These are phyloP conservation scores for Solanum gracilifrons DNA, from an alignment of 257 asterid genomes.

Conservation along the genomic window DNA sequence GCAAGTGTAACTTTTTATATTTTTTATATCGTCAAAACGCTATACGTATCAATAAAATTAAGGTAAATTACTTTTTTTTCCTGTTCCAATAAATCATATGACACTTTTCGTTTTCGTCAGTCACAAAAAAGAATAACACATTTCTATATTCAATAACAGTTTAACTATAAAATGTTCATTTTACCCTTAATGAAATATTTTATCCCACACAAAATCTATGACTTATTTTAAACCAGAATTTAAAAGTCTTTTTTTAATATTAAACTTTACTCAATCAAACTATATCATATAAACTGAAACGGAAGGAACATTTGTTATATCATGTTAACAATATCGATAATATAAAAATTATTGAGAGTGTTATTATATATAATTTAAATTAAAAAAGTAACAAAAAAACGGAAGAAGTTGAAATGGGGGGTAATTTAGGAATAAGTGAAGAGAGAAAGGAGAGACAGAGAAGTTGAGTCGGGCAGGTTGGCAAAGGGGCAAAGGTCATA, in stretches of 20 bases:
- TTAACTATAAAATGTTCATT: no score
- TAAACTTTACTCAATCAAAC: background rate
- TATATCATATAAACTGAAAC: no score
- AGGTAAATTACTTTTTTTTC: background rate
- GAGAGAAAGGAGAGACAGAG: background rate
- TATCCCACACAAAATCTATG: background rate
- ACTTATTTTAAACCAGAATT: background rate
- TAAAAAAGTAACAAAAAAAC: background rate
- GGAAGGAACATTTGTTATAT: background rate
- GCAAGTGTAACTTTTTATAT: background rate
- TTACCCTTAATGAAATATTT: background rate
- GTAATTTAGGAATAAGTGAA: background rate
- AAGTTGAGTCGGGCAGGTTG: background rate
- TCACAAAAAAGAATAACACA: no score
- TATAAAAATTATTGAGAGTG: background rate
- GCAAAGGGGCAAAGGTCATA: slow-evolving; percentile 3
- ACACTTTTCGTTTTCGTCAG: no score
- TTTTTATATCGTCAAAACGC: background rate
- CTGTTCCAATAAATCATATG: background rate
- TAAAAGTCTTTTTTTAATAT: no score
- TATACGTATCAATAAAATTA: background rate
- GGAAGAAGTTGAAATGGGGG: slow-evolving; percentile 7
- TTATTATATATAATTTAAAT: background rate
- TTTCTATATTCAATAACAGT: no score
- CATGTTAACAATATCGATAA: background rate